These are phyloP conservation scores for Scedosporium dehoogii DNA, from an alignment of 2,329 filamentous ascomycete species.

Conservation along the genomic window DNA sequence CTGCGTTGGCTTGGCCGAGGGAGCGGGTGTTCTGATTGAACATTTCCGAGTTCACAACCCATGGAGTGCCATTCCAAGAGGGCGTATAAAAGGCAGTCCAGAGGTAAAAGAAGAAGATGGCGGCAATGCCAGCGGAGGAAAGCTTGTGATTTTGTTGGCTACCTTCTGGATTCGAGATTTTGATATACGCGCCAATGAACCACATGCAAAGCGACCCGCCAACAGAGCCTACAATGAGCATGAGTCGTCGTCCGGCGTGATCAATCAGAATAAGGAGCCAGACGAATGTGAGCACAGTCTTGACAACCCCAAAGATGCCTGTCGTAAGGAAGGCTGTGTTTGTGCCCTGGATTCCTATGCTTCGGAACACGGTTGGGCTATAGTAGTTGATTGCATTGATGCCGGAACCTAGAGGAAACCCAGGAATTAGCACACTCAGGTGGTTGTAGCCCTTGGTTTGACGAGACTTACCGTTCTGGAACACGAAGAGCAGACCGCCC, in stretches of 20 bases:
- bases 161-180: slow-evolving; percentile 41
- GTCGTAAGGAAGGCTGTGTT: slow-evolving; percentile 47
- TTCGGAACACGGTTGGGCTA: slow-evolving; percentile 53
- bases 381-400: slow-evolving; percentile 75
- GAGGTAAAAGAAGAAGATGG: slow-evolving; percentile 57
- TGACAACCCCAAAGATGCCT: slow-evolving; percentile 68
- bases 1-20: slow-evolving; percentile 45
- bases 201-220: slow-evolving; percentile 21
- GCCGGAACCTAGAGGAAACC: slow-evolving; percentile 38
- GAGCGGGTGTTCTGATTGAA: slow-evolving; percentile 19
- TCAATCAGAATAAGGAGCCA: slow-evolving; percentile 36
- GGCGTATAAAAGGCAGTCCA: slow-evolving; percentile 62
- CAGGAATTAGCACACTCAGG: not conserved
- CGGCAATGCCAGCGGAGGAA: slow-evolving; percentile 48
- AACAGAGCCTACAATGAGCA: slow-evolving; percentile 15
- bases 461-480: slow-evolving; percentile 47
- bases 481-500: slow-evolving; percentile 51
- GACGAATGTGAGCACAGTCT: slow-evolving; percentile 46
- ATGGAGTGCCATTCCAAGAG: slow-evolving; percentile 46
- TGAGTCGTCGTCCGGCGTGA: slow-evolving; percentile 30
- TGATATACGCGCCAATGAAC: slow-evolving; percentile 19
- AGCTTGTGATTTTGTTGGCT: slow-evolving; percentile 21
- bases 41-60: slow-evolving; percentile 15
- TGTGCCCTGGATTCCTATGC: slow-evolving; percentile 34
- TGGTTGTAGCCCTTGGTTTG: not conserved